phyloP scores from a whole-genome alignment of 2,329 filamentous ascomycete genomes.

The Aspergillus neoniger region DNA sequence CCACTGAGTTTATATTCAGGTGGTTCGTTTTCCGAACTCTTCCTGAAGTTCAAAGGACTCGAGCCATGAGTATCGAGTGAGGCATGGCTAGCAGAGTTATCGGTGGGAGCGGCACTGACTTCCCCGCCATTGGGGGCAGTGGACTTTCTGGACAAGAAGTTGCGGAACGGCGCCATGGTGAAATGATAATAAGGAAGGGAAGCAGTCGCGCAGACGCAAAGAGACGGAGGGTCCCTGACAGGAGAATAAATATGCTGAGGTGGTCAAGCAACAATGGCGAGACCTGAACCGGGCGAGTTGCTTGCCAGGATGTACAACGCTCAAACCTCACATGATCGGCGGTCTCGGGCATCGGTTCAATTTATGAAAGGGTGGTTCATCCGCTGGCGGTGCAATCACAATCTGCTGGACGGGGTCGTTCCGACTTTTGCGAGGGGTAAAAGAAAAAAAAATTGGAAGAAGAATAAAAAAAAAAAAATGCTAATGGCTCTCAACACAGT shows the following conservation, averaged over 20 bases:
- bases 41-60: constrained; percentile 59
- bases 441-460: neutral
- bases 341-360: constrained; percentile 17
- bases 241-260: neutral
- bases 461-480: too few relatives aligned
- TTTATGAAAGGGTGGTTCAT: constrained; percentile 18
- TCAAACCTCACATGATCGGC: constrained; percentile 30
- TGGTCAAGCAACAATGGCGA: constrained; percentile 7
- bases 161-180: constrained; percentile 69
- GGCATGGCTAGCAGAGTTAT: constrained; percentile 51
- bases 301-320: constrained; percentile 1
- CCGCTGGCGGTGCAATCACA: constrained; percentile 6
- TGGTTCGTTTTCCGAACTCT: constrained; percentile 65
- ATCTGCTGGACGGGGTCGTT: constrained; percentile 2
- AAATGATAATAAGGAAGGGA: neutral
- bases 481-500: neutral
- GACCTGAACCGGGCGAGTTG: constrained; percentile 9
- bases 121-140: constrained; percentile 44
- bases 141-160: constrained; percentile 67
- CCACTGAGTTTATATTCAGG: constrained; percentile 80
- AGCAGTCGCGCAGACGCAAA: neutral
- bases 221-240: neutral
- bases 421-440: neutral
- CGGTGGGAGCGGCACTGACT: constrained; percentile 51
- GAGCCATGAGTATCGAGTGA: constrained; percentile 48